These are phyloP conservation scores for Fremontodendron californicum DNA, from an alignment of 345 rosid genomes.

Conservation along the genomic window DNA sequence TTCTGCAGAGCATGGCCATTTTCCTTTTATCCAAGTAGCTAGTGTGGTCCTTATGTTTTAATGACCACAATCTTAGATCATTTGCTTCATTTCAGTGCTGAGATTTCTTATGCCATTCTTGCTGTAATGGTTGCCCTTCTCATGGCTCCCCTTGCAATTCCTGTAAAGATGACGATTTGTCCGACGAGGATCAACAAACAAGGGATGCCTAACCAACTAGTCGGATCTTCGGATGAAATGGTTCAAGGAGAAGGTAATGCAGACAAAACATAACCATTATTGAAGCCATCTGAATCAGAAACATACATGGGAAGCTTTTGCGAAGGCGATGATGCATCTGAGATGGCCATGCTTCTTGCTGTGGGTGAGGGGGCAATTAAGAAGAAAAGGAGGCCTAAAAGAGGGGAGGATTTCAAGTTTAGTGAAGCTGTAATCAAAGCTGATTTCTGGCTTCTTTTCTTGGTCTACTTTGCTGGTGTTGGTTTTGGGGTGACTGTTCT, in stretches of 20 bases:
- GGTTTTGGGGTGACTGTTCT: conserved; percentile 69
- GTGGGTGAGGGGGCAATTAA: conserved; percentile 67
- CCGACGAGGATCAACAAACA: conserved; percentile 21
- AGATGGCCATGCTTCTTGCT: conserved; percentile 63
- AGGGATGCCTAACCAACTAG: conserved; percentile 19
- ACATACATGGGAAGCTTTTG: conserved; percentile 32
- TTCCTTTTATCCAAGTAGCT: conserved; percentile 45
- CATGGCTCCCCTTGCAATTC: conserved; percentile 60
- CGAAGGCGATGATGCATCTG: conserved; percentile 37
- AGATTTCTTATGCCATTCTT: conserved; percentile 33
- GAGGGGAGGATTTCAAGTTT: conserved; percentile 69
- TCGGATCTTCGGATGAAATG: conserved; percentile 19
- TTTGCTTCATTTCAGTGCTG: conserved; percentile 31
- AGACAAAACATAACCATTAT: conserved; percentile 47
- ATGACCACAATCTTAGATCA: conserved; percentile 38
- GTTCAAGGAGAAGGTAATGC: conserved; percentile 26
- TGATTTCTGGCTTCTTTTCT: conserved; percentile 78
- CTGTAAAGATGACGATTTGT: conserved; percentile 56
- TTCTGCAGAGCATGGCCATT: conserved; percentile 42
- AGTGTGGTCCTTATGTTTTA: conserved; percentile 48
- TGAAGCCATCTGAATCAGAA: conserved; percentile 33
- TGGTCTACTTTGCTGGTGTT: conserved; percentile 60
- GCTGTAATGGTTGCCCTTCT: conserved; percentile 52
- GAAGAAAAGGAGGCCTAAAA: conserved; percentile 61
- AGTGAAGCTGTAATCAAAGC: conserved; percentile 63